Evolutionary conservation across 495 filamentous ascomycete species (phyloP), one percentile per base, ranked within the genome.

Genomic region (Podospora didyma): DNA sequence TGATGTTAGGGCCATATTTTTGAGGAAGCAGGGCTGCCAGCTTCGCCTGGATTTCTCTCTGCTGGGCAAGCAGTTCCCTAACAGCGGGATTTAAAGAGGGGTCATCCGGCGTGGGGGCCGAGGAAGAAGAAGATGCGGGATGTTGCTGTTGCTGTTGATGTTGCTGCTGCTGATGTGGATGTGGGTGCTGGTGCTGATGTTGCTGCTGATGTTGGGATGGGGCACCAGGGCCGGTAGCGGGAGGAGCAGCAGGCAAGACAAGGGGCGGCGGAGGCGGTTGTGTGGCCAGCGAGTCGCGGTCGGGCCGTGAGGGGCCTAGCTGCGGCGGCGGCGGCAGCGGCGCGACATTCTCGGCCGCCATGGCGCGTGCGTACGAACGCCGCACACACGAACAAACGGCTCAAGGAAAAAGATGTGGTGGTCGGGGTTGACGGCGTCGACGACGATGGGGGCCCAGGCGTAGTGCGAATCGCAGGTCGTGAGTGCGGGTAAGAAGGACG

Each of bases 1-100:
- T 71, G 61, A 69, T 64, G 57, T 75, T 73, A 49, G 72, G 70
- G 34, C 73, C 70, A 68, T 71, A 71, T 54, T 72, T 78, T 49
- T 70, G 62, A 46, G 75, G 74, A 16, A 79, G 70, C 28, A 79
- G 56, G 55, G 67, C 70, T 52, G 71, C 72, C 50, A 79, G 68
- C 62, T 71, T 73, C 45, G 74, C 70, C 63, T 79, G 71, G 59
- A 79, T 79, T 55, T 79, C 77, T 62, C 69, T 74, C 67, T 75
- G 75, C 63, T 78, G 75, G 46, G 75, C 73, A 46, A 79, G 64
- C 45, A 79, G 61, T 31, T 69, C 67, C 65, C 66, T 69, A 65
- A 79, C 73, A 63, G 73, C 64, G 58, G 75, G 70, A 51, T 78
- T 75, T 60, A 76, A 58, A 49, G 70, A 69, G 44, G 70, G 63